A percentile compares a stretch with the other conserved stretches of the same genome.
Evolutionary conservation across 2,329 filamentous ascomycete species (phyloP).

Genomic region (Fusarium humuli): DNA sequence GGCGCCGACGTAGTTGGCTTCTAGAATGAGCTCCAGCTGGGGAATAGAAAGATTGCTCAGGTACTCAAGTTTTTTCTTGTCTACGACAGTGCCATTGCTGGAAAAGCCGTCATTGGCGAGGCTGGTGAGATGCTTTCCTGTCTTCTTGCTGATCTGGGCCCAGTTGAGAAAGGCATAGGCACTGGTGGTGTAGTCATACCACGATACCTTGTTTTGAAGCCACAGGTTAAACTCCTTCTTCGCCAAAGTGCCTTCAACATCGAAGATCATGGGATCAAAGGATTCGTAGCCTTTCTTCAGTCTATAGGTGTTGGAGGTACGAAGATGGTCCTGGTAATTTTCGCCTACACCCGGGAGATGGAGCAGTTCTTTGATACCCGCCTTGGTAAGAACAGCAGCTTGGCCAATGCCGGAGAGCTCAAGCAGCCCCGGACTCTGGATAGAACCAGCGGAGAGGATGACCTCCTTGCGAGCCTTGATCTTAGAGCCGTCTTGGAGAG

Average conservation of each 20-base stretch:
- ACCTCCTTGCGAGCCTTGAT: neutral
- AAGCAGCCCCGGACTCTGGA: neutral
- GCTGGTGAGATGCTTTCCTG: neutral
- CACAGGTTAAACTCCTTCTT: constrained; percentile 1
- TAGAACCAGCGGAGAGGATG: constrained; percentile 10
- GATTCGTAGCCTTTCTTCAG: constrained; percentile 1
- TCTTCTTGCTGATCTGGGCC: neutral
- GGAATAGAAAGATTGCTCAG: neutral
- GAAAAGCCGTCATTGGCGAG: neutral
- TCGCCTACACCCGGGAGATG: neutral
- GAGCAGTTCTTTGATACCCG: neutral
- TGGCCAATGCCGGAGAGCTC: constrained; percentile 6
- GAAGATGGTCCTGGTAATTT: constrained; percentile 8
- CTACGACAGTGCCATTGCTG: neutral
- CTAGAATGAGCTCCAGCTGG: constrained; percentile 5
- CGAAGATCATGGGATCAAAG: constrained; percentile 1
- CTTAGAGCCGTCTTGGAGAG: neutral
- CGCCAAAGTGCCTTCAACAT: neutral
- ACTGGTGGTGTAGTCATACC: constrained; percentile 14
- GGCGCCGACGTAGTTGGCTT: constrained; percentile 7
- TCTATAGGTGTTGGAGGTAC: constrained; percentile 3
- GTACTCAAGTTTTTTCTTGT: constrained; percentile 4
- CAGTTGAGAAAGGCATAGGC: constrained; percentile 11
- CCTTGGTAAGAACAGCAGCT: neutral
- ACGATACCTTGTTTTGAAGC: constrained; percentile 5